These are phyloP conservation scores for Cyclotella choctawhatcheeana DNA, from an alignment of 108 stramenopile species.

Conservation along the genomic window DNA sequence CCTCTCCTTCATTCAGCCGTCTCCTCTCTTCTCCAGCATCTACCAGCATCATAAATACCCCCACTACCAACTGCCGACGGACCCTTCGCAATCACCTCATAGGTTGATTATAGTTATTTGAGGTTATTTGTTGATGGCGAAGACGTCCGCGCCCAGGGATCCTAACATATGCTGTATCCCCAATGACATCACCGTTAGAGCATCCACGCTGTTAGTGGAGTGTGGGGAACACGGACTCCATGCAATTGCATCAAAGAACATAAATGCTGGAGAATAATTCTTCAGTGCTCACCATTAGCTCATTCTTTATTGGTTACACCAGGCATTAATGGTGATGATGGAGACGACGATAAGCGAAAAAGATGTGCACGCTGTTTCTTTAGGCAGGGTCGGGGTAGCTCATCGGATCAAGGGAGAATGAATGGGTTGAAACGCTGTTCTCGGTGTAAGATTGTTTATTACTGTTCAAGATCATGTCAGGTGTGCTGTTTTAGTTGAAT, in stretches of 20 bases:
- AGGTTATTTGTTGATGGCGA: too few species aligned
- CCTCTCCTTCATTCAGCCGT: too few species aligned
- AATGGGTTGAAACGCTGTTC: constrained; percentile 32
- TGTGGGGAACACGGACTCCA: constrained; percentile 30
- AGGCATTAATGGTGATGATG: constrained; percentile 5
- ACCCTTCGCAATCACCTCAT: too few species aligned
- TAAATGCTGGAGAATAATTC: constrained; percentile 29
- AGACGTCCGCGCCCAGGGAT: too few species aligned
- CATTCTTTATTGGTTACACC: constrained; percentile 25
- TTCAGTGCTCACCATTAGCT: constrained; percentile 40
- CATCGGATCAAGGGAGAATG: neutral
- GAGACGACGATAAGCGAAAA: neutral
- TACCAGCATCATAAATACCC: too few species aligned
- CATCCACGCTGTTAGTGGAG: too few species aligned
- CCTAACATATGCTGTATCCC: too few species aligned
- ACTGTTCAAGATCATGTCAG: constrained; percentile 44
- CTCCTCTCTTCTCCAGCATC: too few species aligned
- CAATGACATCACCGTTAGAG: too few species aligned
- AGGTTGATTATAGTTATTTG: too few species aligned
- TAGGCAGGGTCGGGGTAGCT: constrained; percentile 12
- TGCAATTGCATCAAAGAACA: constrained; percentile 27
- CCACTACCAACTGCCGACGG: too few species aligned
- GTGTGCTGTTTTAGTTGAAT: constrained; percentile 2
- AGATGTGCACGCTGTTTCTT: constrained; percentile 38
- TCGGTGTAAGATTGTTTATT: constrained; percentile 25